Evolutionary conservation across 345 rosid species (phyloP).

Genomic region (Salix koriyanagi): DNA sequence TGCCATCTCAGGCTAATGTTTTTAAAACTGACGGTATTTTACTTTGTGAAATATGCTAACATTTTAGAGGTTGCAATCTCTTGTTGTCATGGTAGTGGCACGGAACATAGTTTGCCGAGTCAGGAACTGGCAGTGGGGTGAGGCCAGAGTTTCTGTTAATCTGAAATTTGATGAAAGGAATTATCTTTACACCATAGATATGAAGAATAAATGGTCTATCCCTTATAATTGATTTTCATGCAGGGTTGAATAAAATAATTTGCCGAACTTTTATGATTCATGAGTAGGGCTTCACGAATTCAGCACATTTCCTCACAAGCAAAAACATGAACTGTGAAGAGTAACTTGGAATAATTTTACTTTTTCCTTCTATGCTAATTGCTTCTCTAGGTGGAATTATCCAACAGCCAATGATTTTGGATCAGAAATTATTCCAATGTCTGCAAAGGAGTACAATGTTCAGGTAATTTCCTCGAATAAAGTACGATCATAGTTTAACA

Average conservation of each 20-base stretch:
- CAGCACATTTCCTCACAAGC: background rate
- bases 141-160: no score
- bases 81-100: no score
- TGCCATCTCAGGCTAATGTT: no score
- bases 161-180: no score
- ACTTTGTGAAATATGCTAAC: no score
- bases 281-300: background rate
- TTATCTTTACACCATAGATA: no score
- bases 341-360: background rate
- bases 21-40: no score
- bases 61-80: no score
- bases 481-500: no score
- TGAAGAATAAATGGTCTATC: background rate
- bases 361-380: background rate
- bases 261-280: background rate
- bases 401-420: conserved; percentile 83
- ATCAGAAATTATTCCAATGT: conserved; percentile 71
- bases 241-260: no score
- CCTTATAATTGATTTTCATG: background rate
- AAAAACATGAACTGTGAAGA: background rate
- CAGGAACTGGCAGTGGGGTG: no score
- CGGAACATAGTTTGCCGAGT: no score
- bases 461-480: conserved; percentile 39
- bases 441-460: conserved; percentile 57
- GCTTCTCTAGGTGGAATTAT: conserved; percentile 43